phyloP scores from a whole-genome alignment of 2,329 filamentous ascomycete genomes.

The Phyllosticta citriasiana region DNA sequence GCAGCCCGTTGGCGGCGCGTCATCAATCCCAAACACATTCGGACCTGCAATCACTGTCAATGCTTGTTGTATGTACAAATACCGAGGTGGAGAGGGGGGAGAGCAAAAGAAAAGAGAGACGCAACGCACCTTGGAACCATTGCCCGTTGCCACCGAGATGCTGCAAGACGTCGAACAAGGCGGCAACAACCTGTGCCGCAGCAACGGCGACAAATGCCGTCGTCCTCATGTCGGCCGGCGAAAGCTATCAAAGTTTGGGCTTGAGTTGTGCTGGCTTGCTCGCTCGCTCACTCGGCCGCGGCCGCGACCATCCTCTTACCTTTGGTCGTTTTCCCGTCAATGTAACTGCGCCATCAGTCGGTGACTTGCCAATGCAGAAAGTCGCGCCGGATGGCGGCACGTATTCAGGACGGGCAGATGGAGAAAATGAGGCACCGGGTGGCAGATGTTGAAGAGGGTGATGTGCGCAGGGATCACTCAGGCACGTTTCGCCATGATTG shows the following conservation, averaged over 20 bases:
- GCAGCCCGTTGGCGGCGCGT: slow-evolving; percentile 46
- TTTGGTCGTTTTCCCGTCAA: no score
- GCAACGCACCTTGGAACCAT: slow-evolving; percentile 23
- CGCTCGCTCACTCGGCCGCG: no score
- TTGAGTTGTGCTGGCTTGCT: no score
- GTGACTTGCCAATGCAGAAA: no score
- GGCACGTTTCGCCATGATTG: slow-evolving; percentile 8
- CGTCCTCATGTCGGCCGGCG: neutral
- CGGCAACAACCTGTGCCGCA: neutral
- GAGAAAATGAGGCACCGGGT: neutral
- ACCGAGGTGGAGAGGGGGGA: neutral
- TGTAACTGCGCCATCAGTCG: no score
- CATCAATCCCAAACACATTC: slow-evolving; percentile 46
- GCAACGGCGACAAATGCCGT: neutral
- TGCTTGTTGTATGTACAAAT: no score
- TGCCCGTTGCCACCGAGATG: slow-evolving; percentile 32
- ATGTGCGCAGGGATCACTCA: slow-evolving; percentile 7
- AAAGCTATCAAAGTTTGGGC: neutral
- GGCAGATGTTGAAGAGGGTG: neutral
- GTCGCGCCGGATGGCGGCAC: no score
- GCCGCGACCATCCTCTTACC: neutral
- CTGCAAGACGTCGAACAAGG: slow-evolving; percentile 22
- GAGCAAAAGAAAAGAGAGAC: neutral
- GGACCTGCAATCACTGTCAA: slow-evolving; percentile 31
- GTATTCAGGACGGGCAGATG: neutral